phyloP scores from a whole-genome alignment of 148 eudicot genomes.

The Pouteria glomerata region DNA sequence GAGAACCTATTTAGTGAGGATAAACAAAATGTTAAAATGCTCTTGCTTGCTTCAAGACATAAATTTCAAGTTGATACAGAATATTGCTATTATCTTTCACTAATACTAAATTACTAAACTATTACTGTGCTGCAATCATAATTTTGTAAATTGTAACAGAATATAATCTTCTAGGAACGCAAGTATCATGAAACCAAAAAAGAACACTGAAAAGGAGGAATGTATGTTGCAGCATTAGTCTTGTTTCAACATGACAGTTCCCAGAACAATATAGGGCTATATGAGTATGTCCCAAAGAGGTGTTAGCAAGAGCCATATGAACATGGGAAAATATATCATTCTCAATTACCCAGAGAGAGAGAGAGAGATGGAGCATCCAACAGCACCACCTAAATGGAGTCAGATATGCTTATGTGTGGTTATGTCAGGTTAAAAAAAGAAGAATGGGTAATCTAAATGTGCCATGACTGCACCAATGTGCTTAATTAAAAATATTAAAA shows the following conservation, averaged over 20 bases:
- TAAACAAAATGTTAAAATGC: not conserved
- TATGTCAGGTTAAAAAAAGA: not conserved
- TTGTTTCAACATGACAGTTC: too few relatives aligned
- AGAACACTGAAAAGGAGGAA: not conserved
- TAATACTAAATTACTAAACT: not conserved
- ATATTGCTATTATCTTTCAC: slow-evolving; percentile 1
- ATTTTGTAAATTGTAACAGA: not conserved
- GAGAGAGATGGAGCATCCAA: not conserved
- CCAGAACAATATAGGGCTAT: too few relatives aligned
- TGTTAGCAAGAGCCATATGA: not conserved
- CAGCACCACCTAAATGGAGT: not conserved
- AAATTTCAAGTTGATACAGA: not conserved
- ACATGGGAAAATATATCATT: not conserved
- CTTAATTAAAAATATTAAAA: not conserved
- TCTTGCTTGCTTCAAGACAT: not conserved
- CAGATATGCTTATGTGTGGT: not conserved
- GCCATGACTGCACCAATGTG: not conserved
- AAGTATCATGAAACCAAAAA: not conserved
- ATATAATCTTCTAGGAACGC: not conserved
- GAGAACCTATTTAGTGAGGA: too few relatives aligned
- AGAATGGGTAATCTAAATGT: not conserved
- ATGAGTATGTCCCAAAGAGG: too few relatives aligned
- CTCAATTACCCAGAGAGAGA: not conserved
- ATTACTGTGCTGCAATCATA: not conserved
- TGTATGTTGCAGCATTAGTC: not conserved